Conservation (phyloP, 768 basidiomycete genomes). For the Pisolithus marmoratus region DNA sequence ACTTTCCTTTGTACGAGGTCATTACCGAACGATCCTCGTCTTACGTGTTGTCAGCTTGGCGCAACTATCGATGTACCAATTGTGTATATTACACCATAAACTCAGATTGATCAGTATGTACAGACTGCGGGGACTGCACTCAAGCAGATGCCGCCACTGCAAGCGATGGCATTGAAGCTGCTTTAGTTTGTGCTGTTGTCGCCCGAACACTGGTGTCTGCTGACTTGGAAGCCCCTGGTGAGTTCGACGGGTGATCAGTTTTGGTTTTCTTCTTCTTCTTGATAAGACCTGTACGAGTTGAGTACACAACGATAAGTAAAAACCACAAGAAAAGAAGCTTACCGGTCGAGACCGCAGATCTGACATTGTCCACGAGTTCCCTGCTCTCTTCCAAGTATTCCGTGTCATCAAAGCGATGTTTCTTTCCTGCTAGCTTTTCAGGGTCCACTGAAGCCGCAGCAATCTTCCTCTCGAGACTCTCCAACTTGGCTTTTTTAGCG, state of each 20-base stretch:
- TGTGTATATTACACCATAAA: too few species aligned
- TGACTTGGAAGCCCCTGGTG: slow-evolving; percentile 19
- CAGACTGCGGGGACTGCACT: not conserved
- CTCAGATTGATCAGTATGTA: not conserved
- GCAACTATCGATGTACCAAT: too few species aligned
- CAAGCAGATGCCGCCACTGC: slow-evolving; percentile 6
- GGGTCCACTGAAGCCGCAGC: slow-evolving; percentile 33
- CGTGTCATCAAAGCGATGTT: slow-evolving; percentile 87
- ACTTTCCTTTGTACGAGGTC: too few species aligned
- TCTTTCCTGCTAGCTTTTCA: slow-evolving; percentile 60
- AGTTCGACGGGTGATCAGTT: slow-evolving; percentile 19
- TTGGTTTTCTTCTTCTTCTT: slow-evolving; percentile 77
- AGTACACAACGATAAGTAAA: slow-evolving; percentile 13
- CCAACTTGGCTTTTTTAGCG: slow-evolving; percentile 76
- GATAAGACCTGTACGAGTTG: slow-evolving; percentile 45
- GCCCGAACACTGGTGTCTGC: slow-evolving; percentile 1
- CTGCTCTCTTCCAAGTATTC: slow-evolving; percentile 88
- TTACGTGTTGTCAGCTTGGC: too few species aligned
- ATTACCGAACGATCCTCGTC: too few species aligned
- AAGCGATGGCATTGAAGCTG: slow-evolving; percentile 1
- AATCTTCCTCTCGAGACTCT: slow-evolving; percentile 77
- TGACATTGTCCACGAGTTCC: slow-evolving; percentile 88
- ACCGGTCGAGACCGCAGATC: slow-evolving; percentile 86
- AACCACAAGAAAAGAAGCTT: slow-evolving; percentile 4
- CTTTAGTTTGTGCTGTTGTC: not conserved